phyloP scores from a whole-genome alignment of 441 rosid species.

The Eruca vesicaria region DNA sequence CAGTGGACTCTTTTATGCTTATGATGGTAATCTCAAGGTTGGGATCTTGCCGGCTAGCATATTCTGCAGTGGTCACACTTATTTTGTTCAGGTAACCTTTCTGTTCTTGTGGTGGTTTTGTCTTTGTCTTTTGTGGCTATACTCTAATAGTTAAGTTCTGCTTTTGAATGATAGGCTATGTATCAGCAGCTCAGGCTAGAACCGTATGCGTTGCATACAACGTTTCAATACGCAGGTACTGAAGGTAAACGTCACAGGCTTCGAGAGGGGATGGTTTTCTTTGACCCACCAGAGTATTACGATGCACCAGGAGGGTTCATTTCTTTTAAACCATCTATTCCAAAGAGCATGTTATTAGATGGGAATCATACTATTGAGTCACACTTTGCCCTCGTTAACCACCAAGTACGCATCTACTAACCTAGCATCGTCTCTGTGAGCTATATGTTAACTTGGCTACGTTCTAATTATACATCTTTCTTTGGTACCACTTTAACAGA shows the following conservation, averaged over 20 bases:
- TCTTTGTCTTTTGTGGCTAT: neutral
- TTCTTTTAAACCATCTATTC: constrained; percentile 86
- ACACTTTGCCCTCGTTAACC: constrained; percentile 79
- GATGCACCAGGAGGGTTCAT: constrained; percentile 87
- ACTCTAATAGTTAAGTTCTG: neutral
- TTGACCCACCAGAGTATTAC: constrained; percentile 90
- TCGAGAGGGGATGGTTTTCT: constrained; percentile 89
- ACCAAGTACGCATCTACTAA: constrained; percentile 62
- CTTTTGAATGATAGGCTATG: constrained; percentile 63
- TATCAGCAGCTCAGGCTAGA: constrained; percentile 86
- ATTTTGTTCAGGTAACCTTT: constrained; percentile 81
- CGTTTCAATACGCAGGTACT: constrained; percentile 95
- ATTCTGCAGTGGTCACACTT: constrained; percentile 96
- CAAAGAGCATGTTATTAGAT: constrained; percentile 76
- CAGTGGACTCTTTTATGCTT: constrained; percentile 84
- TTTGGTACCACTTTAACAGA: constrained; percentile 46
- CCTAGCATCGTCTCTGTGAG: constrained; percentile 19
- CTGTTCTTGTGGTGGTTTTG: neutral
- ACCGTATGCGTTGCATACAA: constrained; percentile 96
- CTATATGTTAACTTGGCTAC: constrained; percentile 12
- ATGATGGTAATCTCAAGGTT: constrained; percentile 91
- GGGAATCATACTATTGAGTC: constrained; percentile 78
- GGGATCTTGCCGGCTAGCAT: constrained; percentile 95
- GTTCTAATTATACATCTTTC: constrained; percentile 28
- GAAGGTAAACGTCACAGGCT: constrained; percentile 97